Conservation (phyloP, 805 yeast genomes). For the Ogataea sp. region DNA sequence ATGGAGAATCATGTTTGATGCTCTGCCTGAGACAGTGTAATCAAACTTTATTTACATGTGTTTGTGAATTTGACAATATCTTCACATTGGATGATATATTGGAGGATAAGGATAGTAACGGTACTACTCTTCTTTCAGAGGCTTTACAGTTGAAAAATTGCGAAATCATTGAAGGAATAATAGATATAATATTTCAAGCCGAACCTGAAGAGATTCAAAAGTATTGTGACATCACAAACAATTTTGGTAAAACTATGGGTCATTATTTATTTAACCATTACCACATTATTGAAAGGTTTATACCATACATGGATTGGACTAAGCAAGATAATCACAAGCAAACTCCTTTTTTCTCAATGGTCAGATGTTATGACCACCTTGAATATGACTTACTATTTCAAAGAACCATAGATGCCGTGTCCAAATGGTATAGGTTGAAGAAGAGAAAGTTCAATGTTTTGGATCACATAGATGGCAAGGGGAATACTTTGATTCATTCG, state of each 20-base stretch:
- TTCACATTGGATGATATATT: constrained; percentile 62
- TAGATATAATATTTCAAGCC: constrained; percentile 32
- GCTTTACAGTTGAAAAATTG: constrained; percentile 51
- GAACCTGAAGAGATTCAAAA: constrained; percentile 35
- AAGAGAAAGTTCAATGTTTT: constrained; percentile 32
- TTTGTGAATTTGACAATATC: constrained; percentile 38
- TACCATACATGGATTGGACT: constrained; percentile 62
- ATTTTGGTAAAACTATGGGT: constrained; percentile 52
- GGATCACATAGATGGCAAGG: constrained; percentile 64
- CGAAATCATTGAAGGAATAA: constrained; percentile 38
- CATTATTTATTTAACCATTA: constrained; percentile 62
- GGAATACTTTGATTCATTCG: constrained; percentile 73
- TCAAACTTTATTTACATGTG: constrained; percentile 32
- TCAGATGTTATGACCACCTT: constrained; percentile 74
- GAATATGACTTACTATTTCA: constrained; percentile 44
- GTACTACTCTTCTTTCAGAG: constrained; percentile 48
- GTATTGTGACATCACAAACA: constrained; percentile 47
- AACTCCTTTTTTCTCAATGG: constrained; percentile 70
- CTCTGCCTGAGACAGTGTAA: constrained; percentile 47
- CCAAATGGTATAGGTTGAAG: constrained; percentile 30
- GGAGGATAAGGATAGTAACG: constrained; percentile 48
- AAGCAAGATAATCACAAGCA: constrained; percentile 55
- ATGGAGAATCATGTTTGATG: constrained; percentile 69
- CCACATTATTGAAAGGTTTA: constrained; percentile 43
- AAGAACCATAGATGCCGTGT: constrained; percentile 36